Evolutionary conservation across 148 eudicot species (phyloP).

Genomic region (Euryodendron excelsum): DNA sequence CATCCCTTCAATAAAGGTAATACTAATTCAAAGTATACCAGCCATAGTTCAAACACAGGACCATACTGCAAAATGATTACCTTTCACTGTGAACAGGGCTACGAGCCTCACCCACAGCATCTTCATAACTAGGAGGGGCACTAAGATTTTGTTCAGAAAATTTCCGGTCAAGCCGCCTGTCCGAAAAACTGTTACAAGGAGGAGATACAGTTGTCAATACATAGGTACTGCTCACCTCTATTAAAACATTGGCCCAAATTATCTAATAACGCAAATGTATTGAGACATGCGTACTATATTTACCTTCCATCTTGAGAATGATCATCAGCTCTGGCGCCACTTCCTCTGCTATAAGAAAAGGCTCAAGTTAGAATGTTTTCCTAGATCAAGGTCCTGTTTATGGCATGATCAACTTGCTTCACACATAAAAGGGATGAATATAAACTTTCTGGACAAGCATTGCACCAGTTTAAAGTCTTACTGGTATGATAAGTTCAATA

Average conservation of each 20-base stretch:
- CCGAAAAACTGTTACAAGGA: slow-evolving; percentile 19
- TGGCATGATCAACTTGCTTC: neutral
- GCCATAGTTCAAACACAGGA: neutral
- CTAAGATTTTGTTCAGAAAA: slow-evolving; percentile 72
- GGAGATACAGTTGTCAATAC: neutral
- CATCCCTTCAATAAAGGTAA: slow-evolving; percentile 51
- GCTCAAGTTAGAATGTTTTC: slow-evolving; percentile 8
- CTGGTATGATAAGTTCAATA: neutral
- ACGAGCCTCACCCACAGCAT: slow-evolving; percentile 65
- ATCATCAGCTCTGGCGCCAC: slow-evolving; percentile 65
- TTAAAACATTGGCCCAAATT: neutral
- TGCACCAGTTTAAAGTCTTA: neutral
- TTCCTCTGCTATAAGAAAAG: slow-evolving; percentile 57
- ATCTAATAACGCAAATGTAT: slow-evolving; percentile 4
- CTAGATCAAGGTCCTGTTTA: neutral
- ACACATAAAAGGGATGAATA: neutral
- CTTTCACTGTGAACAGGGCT: slow-evolving; percentile 71
- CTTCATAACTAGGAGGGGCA: slow-evolving; percentile 94
- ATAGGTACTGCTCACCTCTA: too few relatives aligned
- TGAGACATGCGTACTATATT: slow-evolving; percentile 1
- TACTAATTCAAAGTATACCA: slow-evolving; percentile 16
- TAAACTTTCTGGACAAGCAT: slow-evolving; percentile 6
- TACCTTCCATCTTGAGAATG: slow-evolving; percentile 71
- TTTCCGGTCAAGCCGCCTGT: slow-evolving; percentile 53
- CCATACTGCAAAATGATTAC: slow-evolving; percentile 28